These are phyloP conservation scores for Candida silvicultrix DNA, from an alignment of 805 yeast species.

Conservation along the genomic window DNA sequence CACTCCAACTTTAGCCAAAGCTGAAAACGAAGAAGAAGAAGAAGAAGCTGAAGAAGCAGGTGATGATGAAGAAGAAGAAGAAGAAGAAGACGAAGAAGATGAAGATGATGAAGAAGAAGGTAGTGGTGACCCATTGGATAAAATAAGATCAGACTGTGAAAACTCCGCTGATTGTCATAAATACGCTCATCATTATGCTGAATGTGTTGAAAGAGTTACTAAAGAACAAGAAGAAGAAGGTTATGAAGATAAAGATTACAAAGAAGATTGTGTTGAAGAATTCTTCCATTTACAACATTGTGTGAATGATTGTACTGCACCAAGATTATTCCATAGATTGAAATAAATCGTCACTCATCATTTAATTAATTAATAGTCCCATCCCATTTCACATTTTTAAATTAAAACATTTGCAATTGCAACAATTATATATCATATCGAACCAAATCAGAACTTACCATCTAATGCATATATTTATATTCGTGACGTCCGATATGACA, in stretches of 20 bases:
- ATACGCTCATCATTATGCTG: slow-evolving; percentile 82
- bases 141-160: slow-evolving; percentile 61
- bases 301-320: slow-evolving; percentile 86
- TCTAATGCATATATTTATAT: background rate
- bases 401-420: background rate
- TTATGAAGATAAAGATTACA: slow-evolving; percentile 72
- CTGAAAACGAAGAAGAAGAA: slow-evolving; percentile 41
- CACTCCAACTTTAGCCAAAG: slow-evolving; percentile 75
- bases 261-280: slow-evolving; percentile 98
- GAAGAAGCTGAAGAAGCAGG: slow-evolving; percentile 17
- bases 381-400: too few species aligned
- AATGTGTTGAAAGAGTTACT: slow-evolving; percentile 93
- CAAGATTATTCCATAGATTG: slow-evolving; percentile 80
- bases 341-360: too few species aligned
- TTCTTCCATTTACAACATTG: slow-evolving; percentile 96
- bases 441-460: background rate
- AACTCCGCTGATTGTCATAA: slow-evolving; percentile 62
- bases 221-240: slow-evolving; percentile 79
- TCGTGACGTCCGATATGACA: background rate
- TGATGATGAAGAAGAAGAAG: slow-evolving; percentile 27
- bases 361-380: too few species aligned
- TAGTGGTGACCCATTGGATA: slow-evolving; percentile 59
- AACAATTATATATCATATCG: too few species aligned
- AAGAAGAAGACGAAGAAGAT: slow-evolving; percentile 52
- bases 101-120: slow-evolving; percentile 70